Evolutionary conservation across 2,329 filamentous ascomycete genomes (phyloP).

Genomic region (Periconia macrospinosa): DNA sequence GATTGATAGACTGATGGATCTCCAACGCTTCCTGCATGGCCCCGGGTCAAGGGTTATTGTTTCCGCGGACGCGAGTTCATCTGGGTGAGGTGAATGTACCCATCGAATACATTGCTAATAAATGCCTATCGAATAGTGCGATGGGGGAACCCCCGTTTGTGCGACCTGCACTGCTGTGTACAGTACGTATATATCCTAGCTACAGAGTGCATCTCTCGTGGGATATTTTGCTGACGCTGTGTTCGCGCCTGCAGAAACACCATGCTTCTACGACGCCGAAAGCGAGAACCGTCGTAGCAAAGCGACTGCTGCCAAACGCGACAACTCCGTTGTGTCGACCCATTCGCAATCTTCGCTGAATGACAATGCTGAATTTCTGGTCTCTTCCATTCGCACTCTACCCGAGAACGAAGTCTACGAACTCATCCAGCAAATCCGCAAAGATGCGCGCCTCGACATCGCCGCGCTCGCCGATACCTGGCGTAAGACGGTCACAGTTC

Average conservation of each 20-base stretch:
- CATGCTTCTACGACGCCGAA: slow-evolving; percentile 54
- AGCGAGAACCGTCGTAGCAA: slow-evolving; percentile 50
- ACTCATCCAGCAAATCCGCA: slow-evolving; percentile 48
- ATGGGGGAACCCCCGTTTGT: slow-evolving; percentile 52
- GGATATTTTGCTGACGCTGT: neutral
- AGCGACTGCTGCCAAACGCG: slow-evolving; percentile 33
- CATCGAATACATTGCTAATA: neutral
- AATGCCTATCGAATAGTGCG: slow-evolving; percentile 46
- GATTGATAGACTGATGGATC: neutral
- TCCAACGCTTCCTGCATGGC: neutral
- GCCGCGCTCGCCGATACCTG: slow-evolving; percentile 45
- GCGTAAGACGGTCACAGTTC: slow-evolving; percentile 40
- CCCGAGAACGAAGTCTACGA: slow-evolving; percentile 50
- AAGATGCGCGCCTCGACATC: slow-evolving; percentile 43
- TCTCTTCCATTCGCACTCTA: slow-evolving; percentile 47
- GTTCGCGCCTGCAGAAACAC: slow-evolving; percentile 31
- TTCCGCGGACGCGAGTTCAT: slow-evolving; percentile 3
- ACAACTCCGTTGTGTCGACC: slow-evolving; percentile 21
- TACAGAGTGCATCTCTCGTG: neutral
- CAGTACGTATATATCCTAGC: slow-evolving; percentile 7
- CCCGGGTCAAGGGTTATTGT: neutral
- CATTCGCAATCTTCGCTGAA: slow-evolving; percentile 8
- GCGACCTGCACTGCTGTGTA: slow-evolving; percentile 56
- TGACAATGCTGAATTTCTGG: slow-evolving; percentile 40
- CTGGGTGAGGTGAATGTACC: neutral